phyloP scores from a whole-genome alignment of 208 protist genomes.

The Trypanosoma scelopori region DNA sequence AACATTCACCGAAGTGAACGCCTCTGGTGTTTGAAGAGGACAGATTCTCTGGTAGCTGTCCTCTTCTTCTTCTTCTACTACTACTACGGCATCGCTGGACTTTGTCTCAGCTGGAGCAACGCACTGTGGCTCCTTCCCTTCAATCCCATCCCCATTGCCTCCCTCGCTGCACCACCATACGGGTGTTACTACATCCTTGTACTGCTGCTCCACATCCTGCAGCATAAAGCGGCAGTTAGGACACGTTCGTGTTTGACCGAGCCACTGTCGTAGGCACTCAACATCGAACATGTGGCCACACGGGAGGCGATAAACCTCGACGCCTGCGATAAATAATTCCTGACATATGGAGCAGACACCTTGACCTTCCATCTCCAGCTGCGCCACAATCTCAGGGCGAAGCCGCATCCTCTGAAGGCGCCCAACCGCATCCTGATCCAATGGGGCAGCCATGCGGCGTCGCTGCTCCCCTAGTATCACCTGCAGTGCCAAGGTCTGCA shows the following conservation, averaged over 20 bases:
- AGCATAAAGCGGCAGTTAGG: constrained; percentile 57
- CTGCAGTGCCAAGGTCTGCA: constrained; percentile 26
- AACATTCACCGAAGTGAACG: no score
- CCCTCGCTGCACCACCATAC: constrained; percentile 15
- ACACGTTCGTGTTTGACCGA: constrained; percentile 43
- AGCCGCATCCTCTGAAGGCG: constrained; percentile 19
- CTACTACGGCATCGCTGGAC: no score
- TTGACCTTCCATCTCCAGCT: constrained; percentile 20
- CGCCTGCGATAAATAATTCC: constrained; percentile 25
- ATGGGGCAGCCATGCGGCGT: constrained; percentile 23
- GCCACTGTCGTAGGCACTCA: constrained; percentile 47
- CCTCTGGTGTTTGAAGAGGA: no score
- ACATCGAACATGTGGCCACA: constrained; percentile 71
- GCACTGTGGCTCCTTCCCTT: not conserved
- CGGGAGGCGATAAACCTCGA: constrained; percentile 55
- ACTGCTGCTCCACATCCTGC: constrained; percentile 30
- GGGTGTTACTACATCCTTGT: constrained; percentile 23
- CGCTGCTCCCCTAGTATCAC: constrained; percentile 24
- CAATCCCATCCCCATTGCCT: constrained; percentile 6
- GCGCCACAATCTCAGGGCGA: constrained; percentile 8
- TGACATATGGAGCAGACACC: constrained; percentile 38
- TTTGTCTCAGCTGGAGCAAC: not conserved
- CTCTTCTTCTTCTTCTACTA: no score
- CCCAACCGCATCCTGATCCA: constrained; percentile 17
- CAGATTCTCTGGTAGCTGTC: no score